Evolutionary conservation across 257 asterid species (phyloP).

Genomic region (Lithospermum erythrorhizon): DNA sequence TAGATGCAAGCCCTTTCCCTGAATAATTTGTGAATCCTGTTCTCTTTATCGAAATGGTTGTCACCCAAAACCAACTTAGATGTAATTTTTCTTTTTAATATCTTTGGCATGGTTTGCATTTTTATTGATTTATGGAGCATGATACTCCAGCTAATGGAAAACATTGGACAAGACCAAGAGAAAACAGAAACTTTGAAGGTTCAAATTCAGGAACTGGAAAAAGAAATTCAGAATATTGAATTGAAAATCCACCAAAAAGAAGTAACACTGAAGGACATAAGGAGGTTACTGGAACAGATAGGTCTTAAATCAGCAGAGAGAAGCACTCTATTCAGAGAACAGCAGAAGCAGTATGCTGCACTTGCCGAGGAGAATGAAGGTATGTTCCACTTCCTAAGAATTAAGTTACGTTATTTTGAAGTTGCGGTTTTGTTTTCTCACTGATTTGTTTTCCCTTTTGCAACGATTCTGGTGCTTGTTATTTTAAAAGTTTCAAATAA

Average conservation of each 20-base stretch:
- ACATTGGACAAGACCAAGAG: slow-evolving; percentile 73
- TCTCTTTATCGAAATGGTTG: not conserved
- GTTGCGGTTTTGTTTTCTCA: slow-evolving; percentile 4
- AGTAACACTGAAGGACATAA: slow-evolving; percentile 53
- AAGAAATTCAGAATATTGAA: slow-evolving; percentile 49
- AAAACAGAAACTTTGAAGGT: slow-evolving; percentile 47
- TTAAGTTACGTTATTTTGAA: not conserved
- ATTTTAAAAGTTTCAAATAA: not conserved
- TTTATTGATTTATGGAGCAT: slow-evolving; percentile 14
- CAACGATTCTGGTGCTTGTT: not conserved
- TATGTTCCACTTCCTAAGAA: slow-evolving; percentile 10
- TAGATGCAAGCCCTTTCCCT: not conserved
- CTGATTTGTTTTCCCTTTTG: slow-evolving; percentile 7
- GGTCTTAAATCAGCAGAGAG: slow-evolving; percentile 79
- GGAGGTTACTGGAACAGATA: slow-evolving; percentile 49
- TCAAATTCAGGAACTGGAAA: slow-evolving; percentile 72
- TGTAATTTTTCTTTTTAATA: not conserved
- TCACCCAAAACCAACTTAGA: not conserved
- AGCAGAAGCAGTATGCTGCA: slow-evolving; percentile 49
- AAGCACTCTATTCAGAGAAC: slow-evolving; percentile 65
- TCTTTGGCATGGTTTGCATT: slow-evolving; percentile 5
- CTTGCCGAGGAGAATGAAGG: slow-evolving; percentile 79
- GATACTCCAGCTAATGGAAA: slow-evolving; percentile 61
- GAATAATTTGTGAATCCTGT: not conserved
- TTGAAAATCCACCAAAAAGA: slow-evolving; percentile 63